Evolutionary conservation across 257 asterid genomes (phyloP).

Genomic region (Ajuga chamaepitys): DNA sequence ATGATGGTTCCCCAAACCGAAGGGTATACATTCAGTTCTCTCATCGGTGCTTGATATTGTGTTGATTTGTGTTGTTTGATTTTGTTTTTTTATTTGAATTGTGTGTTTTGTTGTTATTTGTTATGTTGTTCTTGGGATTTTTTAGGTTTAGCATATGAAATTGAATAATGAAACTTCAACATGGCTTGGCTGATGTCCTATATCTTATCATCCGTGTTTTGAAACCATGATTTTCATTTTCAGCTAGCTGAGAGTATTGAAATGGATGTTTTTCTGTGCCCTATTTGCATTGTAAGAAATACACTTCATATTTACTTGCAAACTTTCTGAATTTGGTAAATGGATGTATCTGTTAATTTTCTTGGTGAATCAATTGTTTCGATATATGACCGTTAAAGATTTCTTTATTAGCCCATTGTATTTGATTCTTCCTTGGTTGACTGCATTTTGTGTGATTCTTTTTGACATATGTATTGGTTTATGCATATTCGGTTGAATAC

Average conservation of each 20-base stretch:
- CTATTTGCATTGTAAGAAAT: background rate
- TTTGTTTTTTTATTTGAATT: background rate
- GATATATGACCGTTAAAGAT: background rate
- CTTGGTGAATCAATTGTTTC: background rate
- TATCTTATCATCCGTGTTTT: background rate
- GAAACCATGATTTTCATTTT: background rate
- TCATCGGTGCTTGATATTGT: slow-evolving; percentile 10
- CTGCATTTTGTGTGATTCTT: background rate
- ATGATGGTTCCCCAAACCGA: slow-evolving; percentile 47
- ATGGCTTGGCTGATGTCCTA: background rate
- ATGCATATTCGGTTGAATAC: background rate
- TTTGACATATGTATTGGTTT: background rate
- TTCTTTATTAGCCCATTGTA: background rate
- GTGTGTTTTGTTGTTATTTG: background rate
- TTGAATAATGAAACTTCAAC: background rate
- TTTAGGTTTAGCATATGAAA: background rate
- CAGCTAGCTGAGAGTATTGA: background rate
- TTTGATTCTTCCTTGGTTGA: background rate
- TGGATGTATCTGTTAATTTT: background rate
- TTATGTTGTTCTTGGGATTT: background rate
- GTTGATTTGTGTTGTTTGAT: slow-evolving; percentile 8
- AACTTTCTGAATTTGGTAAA: background rate
- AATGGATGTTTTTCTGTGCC: background rate
- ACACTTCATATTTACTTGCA: background rate
- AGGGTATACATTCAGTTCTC: slow-evolving; percentile 48